Conservation (phyloP, 2,329 filamentous ascomycete species). For the Trichoderma afroharzianum region DNA sequence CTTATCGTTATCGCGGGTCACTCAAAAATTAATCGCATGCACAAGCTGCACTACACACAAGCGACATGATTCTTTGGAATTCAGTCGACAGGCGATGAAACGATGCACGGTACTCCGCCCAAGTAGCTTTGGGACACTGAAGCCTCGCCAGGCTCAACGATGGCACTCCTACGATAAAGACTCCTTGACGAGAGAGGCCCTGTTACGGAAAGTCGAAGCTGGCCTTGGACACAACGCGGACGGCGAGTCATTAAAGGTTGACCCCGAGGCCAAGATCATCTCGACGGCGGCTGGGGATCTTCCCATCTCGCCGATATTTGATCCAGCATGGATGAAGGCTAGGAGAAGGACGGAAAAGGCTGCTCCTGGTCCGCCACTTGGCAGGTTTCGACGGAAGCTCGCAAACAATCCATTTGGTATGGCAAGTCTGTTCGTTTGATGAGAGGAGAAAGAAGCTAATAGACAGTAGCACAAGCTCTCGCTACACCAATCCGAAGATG, state of each 20-base stretch:
- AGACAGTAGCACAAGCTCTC: constrained; percentile 56
- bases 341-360: constrained; percentile 42
- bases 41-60: neutral
- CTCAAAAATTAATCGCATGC: constrained; percentile 14
- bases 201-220: constrained; percentile 31
- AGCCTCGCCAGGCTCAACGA: constrained; percentile 24
- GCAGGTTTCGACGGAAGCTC: constrained; percentile 56
- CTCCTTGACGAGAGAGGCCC: constrained; percentile 28
- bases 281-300: constrained; percentile 44
- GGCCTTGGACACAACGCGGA: constrained; percentile 31
- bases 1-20: constrained; percentile 16
- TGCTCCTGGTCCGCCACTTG: constrained; percentile 30
- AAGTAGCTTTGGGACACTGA: constrained; percentile 14
- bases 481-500: constrained; percentile 58
- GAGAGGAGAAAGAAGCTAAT: constrained; percentile 15
- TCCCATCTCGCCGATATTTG: constrained; percentile 53
- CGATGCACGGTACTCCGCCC: constrained; percentile 24
- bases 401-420: constrained; percentile 62
- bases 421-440: constrained; percentile 9
- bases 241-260: constrained; percentile 32
- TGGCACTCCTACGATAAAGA: constrained; percentile 33
- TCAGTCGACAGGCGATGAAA: constrained; percentile 26
- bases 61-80: constrained; percentile 22
- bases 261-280: constrained; percentile 42
- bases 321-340: constrained; percentile 46